These are phyloP conservation scores for Papiliotrema fonsecae DNA, from an alignment of 1,284 basidiomycete species.

Conservation along the genomic window DNA sequence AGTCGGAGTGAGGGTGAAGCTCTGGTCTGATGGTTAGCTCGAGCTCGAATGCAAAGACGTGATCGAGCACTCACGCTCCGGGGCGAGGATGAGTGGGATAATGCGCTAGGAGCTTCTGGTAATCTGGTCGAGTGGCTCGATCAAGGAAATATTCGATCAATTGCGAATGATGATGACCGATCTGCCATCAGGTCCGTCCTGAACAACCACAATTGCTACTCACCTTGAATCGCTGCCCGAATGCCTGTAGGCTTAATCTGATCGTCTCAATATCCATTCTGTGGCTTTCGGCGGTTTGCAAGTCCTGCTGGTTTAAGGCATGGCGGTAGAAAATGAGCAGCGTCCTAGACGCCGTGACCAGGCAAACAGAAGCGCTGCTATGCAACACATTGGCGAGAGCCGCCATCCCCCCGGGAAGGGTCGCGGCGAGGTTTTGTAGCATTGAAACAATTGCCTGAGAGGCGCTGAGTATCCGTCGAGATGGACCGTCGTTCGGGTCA, in stretches of 20 bases:
- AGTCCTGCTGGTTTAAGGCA: constrained; percentile 34
- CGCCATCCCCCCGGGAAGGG: constrained; percentile 11
- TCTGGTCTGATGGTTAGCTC: constrained; percentile 14
- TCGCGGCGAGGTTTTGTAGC: constrained; percentile 33
- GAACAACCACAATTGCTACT: constrained; percentile 12
- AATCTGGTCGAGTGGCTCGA: constrained; percentile 35
- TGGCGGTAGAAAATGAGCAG: constrained; percentile 36
- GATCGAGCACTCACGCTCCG: constrained; percentile 28
- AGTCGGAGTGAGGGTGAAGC: constrained; percentile 25
- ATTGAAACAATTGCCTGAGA: constrained; percentile 36
- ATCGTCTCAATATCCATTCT: constrained; percentile 36
- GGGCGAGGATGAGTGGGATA: constrained; percentile 43
- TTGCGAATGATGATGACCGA: constrained; percentile 44
- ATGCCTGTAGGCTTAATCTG: constrained; percentile 8
- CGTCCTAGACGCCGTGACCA: constrained; percentile 40
- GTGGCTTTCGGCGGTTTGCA: constrained; percentile 22
- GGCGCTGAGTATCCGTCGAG: constrained; percentile 32
- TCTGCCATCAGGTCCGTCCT: constrained; percentile 38
- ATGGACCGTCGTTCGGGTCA: constrained; percentile 35
- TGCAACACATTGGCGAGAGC: constrained; percentile 38
- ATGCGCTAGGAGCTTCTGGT: constrained; percentile 37
- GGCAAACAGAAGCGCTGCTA: constrained; percentile 34
- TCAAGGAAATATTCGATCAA: constrained; percentile 46
- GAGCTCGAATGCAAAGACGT: background rate
- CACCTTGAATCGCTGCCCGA: background rate